A percentile compares a stretch with the other conserved stretches of the same genome.
Conservation (phyloP, 129 eudicot genomes). For the Chrysanthemum lavandulifolium region DNA sequence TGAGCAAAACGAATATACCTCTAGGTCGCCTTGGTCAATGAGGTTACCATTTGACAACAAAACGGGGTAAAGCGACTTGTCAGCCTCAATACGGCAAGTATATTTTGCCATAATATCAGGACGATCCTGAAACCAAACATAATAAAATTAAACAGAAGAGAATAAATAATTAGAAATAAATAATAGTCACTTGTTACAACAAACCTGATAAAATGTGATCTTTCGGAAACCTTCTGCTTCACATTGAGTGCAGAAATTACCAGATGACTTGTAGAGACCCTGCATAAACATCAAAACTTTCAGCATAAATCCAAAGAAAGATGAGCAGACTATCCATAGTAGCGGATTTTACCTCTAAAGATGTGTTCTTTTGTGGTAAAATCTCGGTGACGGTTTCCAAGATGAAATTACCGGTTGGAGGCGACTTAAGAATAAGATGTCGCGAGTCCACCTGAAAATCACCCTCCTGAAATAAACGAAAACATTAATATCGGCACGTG, state of each 20-base stretch:
- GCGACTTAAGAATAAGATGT: constrained; percentile 61
- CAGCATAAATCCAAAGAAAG: neutral
- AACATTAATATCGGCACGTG: neutral
- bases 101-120: constrained; percentile 97
- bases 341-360: constrained; percentile 62
- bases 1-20: constrained; percentile 40
- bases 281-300: constrained; percentile 29
- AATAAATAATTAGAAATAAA: neutral
- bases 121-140: constrained; percentile 60
- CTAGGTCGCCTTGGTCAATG: constrained; percentile 79
- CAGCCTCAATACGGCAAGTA: constrained; percentile 93
- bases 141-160: neutral
- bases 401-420: constrained; percentile 69
- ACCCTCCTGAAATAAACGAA: constrained; percentile 50
- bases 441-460: constrained; percentile 61
- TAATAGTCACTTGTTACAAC: neutral
- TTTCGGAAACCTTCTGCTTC: constrained; percentile 98
- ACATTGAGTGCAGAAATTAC: constrained; percentile 97
- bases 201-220: constrained; percentile 92
- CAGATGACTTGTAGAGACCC: constrained; percentile 98
- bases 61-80: constrained; percentile 83
- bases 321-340: neutral
- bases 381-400: constrained; percentile 78
- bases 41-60: constrained; percentile 92
- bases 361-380: constrained; percentile 76